Base-by-base conservation (phyloP, 2,329 filamentous ascomycete genomes). In the Epichloe sibirici region DNA sequence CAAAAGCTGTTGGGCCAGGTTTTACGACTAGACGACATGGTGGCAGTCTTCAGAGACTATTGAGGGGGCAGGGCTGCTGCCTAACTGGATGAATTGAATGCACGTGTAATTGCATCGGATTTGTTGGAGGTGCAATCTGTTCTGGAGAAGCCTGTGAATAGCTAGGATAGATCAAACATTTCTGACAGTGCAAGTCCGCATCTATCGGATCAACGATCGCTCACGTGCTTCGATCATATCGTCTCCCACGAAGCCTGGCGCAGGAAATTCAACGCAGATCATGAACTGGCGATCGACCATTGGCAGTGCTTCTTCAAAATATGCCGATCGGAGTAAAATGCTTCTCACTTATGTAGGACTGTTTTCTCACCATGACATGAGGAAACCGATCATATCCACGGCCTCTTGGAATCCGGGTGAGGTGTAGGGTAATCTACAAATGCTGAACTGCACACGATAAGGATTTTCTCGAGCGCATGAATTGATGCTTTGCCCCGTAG, bases 11-110 rank as follows among this genome's bases (percentile, higher is more conserved):
- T 94, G 38, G 81, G 82, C 1, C 89, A 96, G 68, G 75, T 96
- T 11, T 80, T 80, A 65, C 78, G 88, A 55, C 74, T 95, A 58
- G 93, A 98, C 69, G 86, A 93, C 50, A 74, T 95, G 58, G 83
- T 97, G 46, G 85, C 85, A 28, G 78, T 93, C 12, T 77, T 97
- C 59, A 77, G 87, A 56, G 93, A 98, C 65, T 90, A 80, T 28
- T 39, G 12, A 52, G 5, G 6, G 6, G 37, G 44, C 44, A 34
- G 44, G 25, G 28, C 44, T 31, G 6, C 25, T 34, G 44, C 4
- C 44, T 11, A n/a, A 31, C 8, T 3, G 28, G 3, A n/a, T 13
- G 25, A n/a, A 9, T 4, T 51, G 40, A 42, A 15, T 45, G 17
- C 6, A 44, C 17, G 17, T n/a, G 17, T 44, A 9, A n/a, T 35